Conservation (phyloP, 2,329 filamentous ascomycete species). For the Knoxdaviesia proteae region DNA sequence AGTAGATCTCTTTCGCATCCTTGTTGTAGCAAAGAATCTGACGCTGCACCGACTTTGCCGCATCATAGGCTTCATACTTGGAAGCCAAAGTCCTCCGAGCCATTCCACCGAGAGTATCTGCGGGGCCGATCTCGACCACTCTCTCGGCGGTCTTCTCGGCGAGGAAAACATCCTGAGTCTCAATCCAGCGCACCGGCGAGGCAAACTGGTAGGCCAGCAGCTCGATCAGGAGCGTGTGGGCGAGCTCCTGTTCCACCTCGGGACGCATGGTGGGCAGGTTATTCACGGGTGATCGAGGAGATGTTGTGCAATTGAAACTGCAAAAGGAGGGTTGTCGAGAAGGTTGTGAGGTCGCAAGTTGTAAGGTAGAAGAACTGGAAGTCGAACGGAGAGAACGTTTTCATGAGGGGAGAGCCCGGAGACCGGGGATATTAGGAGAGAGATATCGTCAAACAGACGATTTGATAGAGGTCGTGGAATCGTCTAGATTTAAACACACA, state of each 20-base stretch:
- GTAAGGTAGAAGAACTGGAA: neutral
- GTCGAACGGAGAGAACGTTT: neutral
- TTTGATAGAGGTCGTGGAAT: neutral
- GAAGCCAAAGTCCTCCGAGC: slow-evolving; percentile 85
- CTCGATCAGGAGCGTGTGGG: slow-evolving; percentile 94
- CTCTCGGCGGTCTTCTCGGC: slow-evolving; percentile 89
- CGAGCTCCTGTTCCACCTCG: slow-evolving; percentile 97
- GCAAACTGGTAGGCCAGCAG: slow-evolving; percentile 98
- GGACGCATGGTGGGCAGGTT: slow-evolving; percentile 55
- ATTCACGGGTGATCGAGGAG: neutral
- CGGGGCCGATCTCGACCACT: slow-evolving; percentile 92
- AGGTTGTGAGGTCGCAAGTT: neutral
- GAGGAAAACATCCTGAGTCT: slow-evolving; percentile 98
- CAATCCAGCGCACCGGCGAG: slow-evolving; percentile 97
- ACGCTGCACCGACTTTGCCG: slow-evolving; percentile 84
- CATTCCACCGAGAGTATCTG: slow-evolving; percentile 94
- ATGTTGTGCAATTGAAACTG: slow-evolving; percentile 1
- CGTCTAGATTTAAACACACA: slow-evolving; percentile 1
- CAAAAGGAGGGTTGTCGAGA: neutral
- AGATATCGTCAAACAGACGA: neutral
- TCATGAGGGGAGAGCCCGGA: neutral
- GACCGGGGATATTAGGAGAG: neutral
- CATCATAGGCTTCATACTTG: slow-evolving; percentile 98
- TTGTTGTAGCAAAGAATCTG: slow-evolving; percentile 99
- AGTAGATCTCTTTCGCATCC: slow-evolving; percentile 98